Percentiles rank a stretch among this genome's conserved stretches.
phyloP scores from a whole-genome alignment of 2,329 filamentous ascomycete species.

The Parastagonospora avenae region DNA sequence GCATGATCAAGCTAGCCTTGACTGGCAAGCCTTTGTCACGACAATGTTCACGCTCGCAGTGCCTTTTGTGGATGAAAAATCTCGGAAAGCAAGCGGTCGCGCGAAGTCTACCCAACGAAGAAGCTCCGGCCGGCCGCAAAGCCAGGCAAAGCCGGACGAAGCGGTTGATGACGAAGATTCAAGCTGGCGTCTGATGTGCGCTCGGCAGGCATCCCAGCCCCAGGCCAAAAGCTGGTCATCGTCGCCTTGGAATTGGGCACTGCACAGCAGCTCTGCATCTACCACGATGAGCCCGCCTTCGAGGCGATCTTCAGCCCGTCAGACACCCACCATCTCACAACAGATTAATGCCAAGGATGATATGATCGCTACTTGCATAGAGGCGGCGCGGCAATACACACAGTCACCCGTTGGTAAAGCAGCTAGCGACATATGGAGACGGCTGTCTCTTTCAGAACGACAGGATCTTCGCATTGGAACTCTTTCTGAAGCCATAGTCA shows the following conservation, averaged over 20 bases:
- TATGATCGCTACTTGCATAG: constrained; percentile 32
- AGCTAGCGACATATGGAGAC: constrained; percentile 58
- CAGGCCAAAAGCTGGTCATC: constrained; percentile 39
- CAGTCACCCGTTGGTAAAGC: constrained; percentile 43
- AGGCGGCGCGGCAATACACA: constrained; percentile 41
- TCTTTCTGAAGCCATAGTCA: constrained; percentile 71
- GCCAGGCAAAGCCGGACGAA: constrained; percentile 30
- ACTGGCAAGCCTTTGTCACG: constrained; percentile 49
- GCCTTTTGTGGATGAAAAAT: constrained; percentile 40
- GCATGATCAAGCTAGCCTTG: constrained; percentile 18
- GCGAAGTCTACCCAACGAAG: constrained; percentile 27
- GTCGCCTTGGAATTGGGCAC: constrained; percentile 42
- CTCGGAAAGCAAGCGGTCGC: constrained; percentile 22
- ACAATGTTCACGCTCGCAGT: constrained; percentile 48
- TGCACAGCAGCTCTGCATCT: constrained; percentile 31
- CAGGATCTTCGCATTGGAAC: constrained; percentile 55
- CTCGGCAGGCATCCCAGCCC: constrained; percentile 28
- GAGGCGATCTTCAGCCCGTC: constrained; percentile 19
- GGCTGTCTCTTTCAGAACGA: constrained; percentile 54
- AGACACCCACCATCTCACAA: constrained; percentile 22
- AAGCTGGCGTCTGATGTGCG: constrained; percentile 43
- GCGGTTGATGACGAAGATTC: constrained; percentile 29
- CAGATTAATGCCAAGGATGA: constrained; percentile 36
- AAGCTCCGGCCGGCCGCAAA: constrained; percentile 28
- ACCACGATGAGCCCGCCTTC: constrained; percentile 29